Evolutionary conservation across 768 basidiomycete genomes (phyloP).

Genomic region (Phylloporus sp.): DNA sequence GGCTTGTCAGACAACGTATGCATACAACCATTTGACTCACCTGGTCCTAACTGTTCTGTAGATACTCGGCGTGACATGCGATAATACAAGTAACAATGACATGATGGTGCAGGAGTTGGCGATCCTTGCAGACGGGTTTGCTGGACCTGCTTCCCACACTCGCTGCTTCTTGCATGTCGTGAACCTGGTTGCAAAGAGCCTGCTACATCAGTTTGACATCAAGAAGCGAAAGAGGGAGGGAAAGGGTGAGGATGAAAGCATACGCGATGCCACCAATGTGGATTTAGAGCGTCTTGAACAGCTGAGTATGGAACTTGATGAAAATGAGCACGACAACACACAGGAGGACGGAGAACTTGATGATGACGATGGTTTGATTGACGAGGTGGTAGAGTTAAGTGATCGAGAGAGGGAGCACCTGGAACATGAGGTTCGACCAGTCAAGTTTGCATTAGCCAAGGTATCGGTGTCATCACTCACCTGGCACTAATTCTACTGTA

Average conservation of each 20-base stretch:
- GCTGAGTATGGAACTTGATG: not conserved
- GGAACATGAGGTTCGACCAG: constrained; percentile 9
- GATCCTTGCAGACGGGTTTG: too few relatives aligned
- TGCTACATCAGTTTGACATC: not conserved
- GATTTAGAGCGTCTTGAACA: not conserved
- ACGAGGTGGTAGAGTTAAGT: constrained; percentile 17
- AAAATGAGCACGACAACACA: not conserved
- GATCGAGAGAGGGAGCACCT: constrained; percentile 13
- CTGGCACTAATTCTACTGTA: not conserved
- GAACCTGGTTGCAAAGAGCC: not conserved
- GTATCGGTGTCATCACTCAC: not conserved
- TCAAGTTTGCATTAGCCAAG: constrained; percentile 26
- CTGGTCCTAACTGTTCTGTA: too few relatives aligned
- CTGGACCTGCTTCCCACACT: too few relatives aligned
- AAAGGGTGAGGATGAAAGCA: rapidly evolving
- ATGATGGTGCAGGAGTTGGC: too few relatives aligned
- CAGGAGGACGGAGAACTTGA: not conserved
- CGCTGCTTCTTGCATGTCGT: too few relatives aligned
- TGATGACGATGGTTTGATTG: constrained; percentile 22
- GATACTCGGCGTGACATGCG: too few relatives aligned
- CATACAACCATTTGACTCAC: too few relatives aligned
- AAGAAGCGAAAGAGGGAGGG: not conserved
- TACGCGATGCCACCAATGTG: not conserved
- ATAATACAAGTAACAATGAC: too few relatives aligned
- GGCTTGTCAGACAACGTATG: too few relatives aligned